Evolutionary conservation across 768 basidiomycete species (phyloP).

Genomic region (Tephrocybe sp.): DNA sequence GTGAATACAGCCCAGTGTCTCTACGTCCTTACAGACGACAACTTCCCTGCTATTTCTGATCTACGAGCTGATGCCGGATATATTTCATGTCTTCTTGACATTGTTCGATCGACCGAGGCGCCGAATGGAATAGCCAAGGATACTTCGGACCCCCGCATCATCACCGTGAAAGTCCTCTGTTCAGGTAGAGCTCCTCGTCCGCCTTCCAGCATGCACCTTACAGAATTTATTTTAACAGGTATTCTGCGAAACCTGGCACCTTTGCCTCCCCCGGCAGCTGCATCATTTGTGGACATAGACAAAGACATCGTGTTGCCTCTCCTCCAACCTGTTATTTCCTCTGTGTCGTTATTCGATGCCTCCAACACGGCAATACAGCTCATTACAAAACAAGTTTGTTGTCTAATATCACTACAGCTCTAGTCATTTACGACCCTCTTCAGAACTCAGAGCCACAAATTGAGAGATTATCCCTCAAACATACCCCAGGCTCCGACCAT

Average conservation of each 20-base stretch:
- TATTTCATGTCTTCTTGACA: conserved; percentile 63
- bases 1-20: conserved; percentile 74
- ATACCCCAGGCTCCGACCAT: conserved; percentile 76
- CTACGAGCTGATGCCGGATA: conserved; percentile 62
- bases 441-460: conserved; percentile 52
- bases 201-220: neutral
- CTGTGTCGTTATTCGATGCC: conserved; percentile 52
- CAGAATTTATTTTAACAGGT: conserved; percentile 39
- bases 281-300: conserved; percentile 66
- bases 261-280: conserved; percentile 64
- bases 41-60: conserved; percentile 68
- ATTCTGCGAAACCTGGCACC: conserved; percentile 78
- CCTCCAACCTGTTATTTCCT: conserved; percentile 64
- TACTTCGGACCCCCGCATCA: conserved; percentile 43
- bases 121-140: conserved; percentile 42
- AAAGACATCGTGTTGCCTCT: conserved; percentile 72
- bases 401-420: neutral
- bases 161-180: conserved; percentile 64
- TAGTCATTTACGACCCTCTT: neutral
- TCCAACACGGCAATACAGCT: conserved; percentile 52
- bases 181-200: conserved; percentile 49
- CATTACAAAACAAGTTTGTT: conserved; percentile 48
- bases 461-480: conserved; percentile 60
- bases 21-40: conserved; percentile 93
- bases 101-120: conserved; percentile 42